Evolutionary conservation across 495 filamentous ascomycete genomes (phyloP), one percentile per base, ranked within the genome.

Genomic region (Penicillium dipodomyicola): DNA sequence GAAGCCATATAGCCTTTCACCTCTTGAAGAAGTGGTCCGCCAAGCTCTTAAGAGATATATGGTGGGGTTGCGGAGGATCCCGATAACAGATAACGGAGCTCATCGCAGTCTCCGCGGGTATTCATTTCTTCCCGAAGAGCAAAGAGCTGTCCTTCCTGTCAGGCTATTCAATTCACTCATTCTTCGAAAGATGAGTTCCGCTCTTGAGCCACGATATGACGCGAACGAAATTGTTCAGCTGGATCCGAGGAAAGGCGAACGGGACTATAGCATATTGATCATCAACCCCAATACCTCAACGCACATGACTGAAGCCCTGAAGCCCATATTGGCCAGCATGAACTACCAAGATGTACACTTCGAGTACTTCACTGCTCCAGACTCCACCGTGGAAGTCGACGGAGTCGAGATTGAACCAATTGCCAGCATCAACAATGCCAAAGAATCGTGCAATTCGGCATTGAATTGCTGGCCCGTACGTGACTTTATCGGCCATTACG

Each of bases 251-350:
- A 58, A 43, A 27, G 52, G 49, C 37, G 42, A 57, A 23, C 49
- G 56, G 7, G 54, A 57, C 39, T 65, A 74, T 58, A 64, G 62
- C 43, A 89, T 96, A 63, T 75, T 96, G 61, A 80, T 96, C 60
- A 84, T 97, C 70, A 97, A 97, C 65, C 93, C 93, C 32, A 97
- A 97, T 72, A 93, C 90, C 23, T 92, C 87, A 2, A 63, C 72
- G 39, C 77, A 83, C 46, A 97, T 97, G 92, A 97, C 92, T 0
- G 78, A 85, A 10, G 84, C 82, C 5, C 72, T 97, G 51, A 80
- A 80, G 47, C 81, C 85, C 0, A 79, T 91, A 3, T 74, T 94
- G 55, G 70, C 80, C 23, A 66, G 59, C 25, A 73, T 82, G 51
- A 71, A 72, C 52, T 79, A 76, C 53, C 52, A 64, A 52, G 73